Percentiles rank a stretch among this genome's conserved stretches.
These are phyloP conservation scores for Apium graveolens DNA, from an alignment of 129 eudicot genomes.

Conservation along the genomic window DNA sequence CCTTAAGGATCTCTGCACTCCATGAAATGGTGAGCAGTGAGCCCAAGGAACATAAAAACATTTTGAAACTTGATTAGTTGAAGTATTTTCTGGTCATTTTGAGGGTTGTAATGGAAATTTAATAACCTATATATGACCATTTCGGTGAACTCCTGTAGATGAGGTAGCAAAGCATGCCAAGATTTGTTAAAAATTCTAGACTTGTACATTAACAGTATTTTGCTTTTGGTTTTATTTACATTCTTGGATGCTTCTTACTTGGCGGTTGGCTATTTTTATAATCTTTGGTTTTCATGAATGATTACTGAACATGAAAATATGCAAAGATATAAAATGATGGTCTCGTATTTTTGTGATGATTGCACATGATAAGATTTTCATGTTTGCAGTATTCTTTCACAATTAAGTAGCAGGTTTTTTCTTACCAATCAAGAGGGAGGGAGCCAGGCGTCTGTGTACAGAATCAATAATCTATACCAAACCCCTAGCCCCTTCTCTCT, in stretches of 20 bases:
- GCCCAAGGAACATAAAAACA: neutral
- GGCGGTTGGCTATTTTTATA: neutral
- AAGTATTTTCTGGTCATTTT: neutral
- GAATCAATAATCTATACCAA: no score
- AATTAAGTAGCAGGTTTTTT: neutral
- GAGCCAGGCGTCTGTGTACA: no score
- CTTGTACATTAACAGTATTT: neutral
- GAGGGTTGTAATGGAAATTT: neutral
- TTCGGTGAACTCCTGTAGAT: neutral
- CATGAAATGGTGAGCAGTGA: constrained; percentile 26
- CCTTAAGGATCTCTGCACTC: constrained; percentile 78
- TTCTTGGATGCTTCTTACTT: neutral
- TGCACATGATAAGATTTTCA: neutral
- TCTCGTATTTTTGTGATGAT: neutral
- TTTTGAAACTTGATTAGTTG: neutral
- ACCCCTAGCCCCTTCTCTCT: no score
- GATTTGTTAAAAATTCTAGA: neutral
- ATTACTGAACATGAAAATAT: neutral
- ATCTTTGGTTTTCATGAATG: neutral
- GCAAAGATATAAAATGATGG: neutral
- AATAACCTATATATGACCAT: neutral
- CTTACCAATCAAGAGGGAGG: no score
- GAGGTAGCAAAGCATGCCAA: neutral
- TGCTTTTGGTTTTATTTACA: neutral
- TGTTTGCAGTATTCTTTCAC: neutral